A percentile compares a stretch with the other conserved stretches of the same genome.
These are phyloP conservation scores for Phylloporus sp. DNA, from an alignment of 768 basidiomycete genomes.

Conservation along the genomic window DNA sequence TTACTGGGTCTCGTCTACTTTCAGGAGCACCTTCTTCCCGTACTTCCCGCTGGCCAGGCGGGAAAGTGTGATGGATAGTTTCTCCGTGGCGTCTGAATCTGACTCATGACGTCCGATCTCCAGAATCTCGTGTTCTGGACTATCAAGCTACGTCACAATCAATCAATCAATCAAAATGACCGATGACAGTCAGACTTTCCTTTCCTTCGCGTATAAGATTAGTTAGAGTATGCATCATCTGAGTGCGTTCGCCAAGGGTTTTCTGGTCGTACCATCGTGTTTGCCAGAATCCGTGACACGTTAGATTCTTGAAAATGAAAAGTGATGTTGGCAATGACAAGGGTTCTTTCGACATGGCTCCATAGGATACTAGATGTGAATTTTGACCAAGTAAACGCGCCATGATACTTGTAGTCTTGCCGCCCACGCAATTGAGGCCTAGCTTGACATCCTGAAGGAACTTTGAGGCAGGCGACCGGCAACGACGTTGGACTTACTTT, in stretches of 20 bases:
- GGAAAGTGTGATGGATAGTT: conserved; percentile 33
- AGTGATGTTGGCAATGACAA: conserved; percentile 71
- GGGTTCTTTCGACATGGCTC: conserved; percentile 86
- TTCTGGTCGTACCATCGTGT: conserved; percentile 61
- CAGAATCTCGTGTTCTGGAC: conserved; percentile 68
- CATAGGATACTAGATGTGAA: conserved; percentile 80
- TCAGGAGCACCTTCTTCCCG: conserved; percentile 50
- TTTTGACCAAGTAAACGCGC: conserved; percentile 59
- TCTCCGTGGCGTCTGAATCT: conserved; percentile 36
- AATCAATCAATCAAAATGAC: conserved; percentile 1
- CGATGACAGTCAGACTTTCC: conserved; percentile 32
- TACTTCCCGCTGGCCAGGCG: conserved; percentile 34
- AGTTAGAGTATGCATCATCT: conserved; percentile 49
- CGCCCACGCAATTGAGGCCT: conserved; percentile 59
- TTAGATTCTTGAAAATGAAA: conserved; percentile 84
- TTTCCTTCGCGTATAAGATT: conserved; percentile 51
- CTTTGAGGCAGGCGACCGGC: conserved; percentile 6
- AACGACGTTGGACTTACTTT: conserved; percentile 39
- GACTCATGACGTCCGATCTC: conserved; percentile 39
- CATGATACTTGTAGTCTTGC: conserved; percentile 67
- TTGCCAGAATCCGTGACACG: conserved; percentile 76
- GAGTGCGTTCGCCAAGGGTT: conserved; percentile 44
- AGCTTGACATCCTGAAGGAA: conserved; percentile 38
- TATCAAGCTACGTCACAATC: conserved; percentile 48
- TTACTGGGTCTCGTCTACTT: conserved; percentile 30